A percentile compares a stretch with the other conserved stretches of the same genome.
Conservation (phyloP, 441 rosid species). For the Erysimum cheiri region DNA sequence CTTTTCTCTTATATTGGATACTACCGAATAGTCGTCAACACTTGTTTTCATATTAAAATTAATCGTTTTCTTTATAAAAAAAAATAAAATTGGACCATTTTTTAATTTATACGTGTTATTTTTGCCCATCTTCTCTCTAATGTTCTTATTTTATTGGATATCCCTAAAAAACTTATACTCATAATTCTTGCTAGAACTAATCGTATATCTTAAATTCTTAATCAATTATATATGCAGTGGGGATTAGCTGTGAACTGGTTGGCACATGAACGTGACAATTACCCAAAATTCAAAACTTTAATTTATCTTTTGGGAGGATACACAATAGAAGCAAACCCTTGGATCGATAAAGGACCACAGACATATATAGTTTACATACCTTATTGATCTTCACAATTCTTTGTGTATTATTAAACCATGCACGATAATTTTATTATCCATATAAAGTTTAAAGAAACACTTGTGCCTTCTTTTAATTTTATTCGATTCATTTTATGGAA, state of each 20-base stretch:
- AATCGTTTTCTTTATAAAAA: not conserved
- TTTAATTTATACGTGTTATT: not conserved
- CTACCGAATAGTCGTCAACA: conserved; percentile 34
- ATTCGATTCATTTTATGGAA: conserved; percentile 13
- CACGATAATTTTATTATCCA: conserved; percentile 17
- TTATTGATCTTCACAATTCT: conserved; percentile 36
- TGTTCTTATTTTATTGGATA: not conserved
- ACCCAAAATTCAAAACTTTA: conserved; percentile 32
- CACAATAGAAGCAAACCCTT: conserved; percentile 32
- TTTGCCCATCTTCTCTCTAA: not conserved
- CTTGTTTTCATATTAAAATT: not conserved
- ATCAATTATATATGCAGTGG: conserved; percentile 19
- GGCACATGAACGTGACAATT: conserved; percentile 41
- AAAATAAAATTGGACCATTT: not conserved
- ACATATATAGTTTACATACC: conserved; percentile 29
- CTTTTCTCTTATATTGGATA: conserved; percentile 16
- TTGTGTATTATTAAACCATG: conserved; percentile 14
- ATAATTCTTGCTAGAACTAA: conserved; percentile 10
- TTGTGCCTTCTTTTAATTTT: not conserved
- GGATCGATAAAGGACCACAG: conserved; percentile 38
- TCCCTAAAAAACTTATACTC: not conserved
- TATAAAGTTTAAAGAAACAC: conserved; percentile 9
- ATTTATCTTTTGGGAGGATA: conserved; percentile 29
- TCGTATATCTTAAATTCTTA: conserved; percentile 9
- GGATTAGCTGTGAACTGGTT: conserved; percentile 41